phyloP scores from a whole-genome alignment of 1,139 yeast genomes.

The Tardiomyces digboiensis region DNA sequence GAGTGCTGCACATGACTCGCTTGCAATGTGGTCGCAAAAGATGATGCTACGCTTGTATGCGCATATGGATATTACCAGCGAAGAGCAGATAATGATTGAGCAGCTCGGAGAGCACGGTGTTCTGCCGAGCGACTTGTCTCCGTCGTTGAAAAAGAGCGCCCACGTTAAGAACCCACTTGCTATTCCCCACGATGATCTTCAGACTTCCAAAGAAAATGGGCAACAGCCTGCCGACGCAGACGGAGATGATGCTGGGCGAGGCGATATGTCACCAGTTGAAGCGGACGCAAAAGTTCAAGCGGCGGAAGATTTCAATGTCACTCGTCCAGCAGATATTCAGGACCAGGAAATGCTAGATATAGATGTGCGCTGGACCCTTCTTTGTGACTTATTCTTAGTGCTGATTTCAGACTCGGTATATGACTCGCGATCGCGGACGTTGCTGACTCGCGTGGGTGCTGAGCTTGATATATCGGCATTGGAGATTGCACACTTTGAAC shows the following conservation, averaged over 20 bases:
- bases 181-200: background rate
- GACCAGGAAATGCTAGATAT: slow-evolving; percentile 39
- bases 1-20: slow-evolving; percentile 65
- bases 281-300: too few relatives aligned
- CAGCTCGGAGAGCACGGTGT: slow-evolving; percentile 79
- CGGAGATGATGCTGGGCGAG: too few relatives aligned
- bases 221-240: too few relatives aligned
- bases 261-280: too few relatives aligned
- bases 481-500: slow-evolving; percentile 82
- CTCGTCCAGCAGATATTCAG: slow-evolving; percentile 29
- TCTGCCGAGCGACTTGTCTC: slow-evolving; percentile 58
- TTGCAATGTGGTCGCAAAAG: slow-evolving; percentile 79
- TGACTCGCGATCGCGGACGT: slow-evolving; percentile 79
- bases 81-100: slow-evolving; percentile 84
- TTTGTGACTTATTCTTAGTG: slow-evolving; percentile 81
- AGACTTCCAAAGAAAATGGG: too few relatives aligned
- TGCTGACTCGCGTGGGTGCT: slow-evolving; percentile 57
- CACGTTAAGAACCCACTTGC: slow-evolving; percentile 18
- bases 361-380: slow-evolving; percentile 86
- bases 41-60: slow-evolving; percentile 63
- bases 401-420: slow-evolving; percentile 78
- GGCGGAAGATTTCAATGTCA: slow-evolving; percentile 11
- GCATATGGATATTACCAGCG: slow-evolving; percentile 67
- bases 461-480: slow-evolving; percentile 46
- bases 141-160: slow-evolving; percentile 33